A percentile compares a stretch with the other conserved stretches of the same genome.
Conservation (phyloP, 2,329 filamentous ascomycete genomes). For the Apiospora saccharicola region DNA sequence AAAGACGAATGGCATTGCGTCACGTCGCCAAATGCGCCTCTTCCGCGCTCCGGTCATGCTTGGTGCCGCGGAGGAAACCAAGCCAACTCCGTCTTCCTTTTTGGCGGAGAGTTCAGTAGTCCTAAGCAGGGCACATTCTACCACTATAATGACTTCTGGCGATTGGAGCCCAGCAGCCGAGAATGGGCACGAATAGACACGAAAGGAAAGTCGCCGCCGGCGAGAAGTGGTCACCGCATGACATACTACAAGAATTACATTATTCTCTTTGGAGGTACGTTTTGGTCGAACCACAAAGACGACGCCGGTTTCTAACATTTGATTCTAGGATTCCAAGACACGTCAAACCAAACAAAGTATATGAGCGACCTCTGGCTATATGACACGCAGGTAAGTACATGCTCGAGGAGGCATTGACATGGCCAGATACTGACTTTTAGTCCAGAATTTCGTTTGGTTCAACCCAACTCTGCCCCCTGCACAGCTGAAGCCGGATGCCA, state of each 20-base stretch:
- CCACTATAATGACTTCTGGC: constrained; percentile 99
- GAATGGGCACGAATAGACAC: constrained; percentile 93
- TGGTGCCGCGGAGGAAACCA: constrained; percentile 90
- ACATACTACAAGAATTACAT: constrained; percentile 98
- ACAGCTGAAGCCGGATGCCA: constrained; percentile 85
- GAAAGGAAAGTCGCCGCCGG: constrained; percentile 79
- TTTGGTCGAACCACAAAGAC: neutral
- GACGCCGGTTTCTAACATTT: constrained; percentile 25
- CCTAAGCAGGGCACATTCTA: constrained; percentile 99
- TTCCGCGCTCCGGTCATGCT: constrained; percentile 91
- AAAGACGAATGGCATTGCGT: constrained; percentile 90
- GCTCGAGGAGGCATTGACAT: neutral
- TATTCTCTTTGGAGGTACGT: constrained; percentile 79
- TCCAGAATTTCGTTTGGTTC: constrained; percentile 81
- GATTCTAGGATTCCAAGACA: constrained; percentile 82
- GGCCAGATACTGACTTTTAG: constrained; percentile 29
- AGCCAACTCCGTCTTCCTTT: constrained; percentile 84
- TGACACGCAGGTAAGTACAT: constrained; percentile 66
- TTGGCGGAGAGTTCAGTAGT: constrained; percentile 90
- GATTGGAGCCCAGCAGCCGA: constrained; percentile 79
- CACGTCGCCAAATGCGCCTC: constrained; percentile 87
- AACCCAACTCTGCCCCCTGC: constrained; percentile 77
- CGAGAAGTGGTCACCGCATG: constrained; percentile 93
- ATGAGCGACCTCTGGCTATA: constrained; percentile 94
- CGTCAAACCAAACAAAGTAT: constrained; percentile 93